These are phyloP conservation scores for Flaveria trinervia DNA, from an alignment of 129 eudicot genomes.

Conservation along the genomic window DNA sequence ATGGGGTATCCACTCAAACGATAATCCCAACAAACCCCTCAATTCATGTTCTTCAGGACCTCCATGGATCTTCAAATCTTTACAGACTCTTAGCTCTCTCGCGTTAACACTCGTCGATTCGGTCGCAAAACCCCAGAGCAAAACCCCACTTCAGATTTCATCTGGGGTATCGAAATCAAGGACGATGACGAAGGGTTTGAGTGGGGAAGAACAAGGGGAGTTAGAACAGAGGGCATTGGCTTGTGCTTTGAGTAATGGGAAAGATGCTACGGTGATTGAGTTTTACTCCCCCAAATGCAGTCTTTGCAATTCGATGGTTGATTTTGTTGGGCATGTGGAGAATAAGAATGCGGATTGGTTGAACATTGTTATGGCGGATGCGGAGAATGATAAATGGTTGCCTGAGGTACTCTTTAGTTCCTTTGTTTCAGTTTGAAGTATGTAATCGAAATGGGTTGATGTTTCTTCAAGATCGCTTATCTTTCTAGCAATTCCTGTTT, in stretches of 20 bases:
- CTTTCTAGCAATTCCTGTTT: background rate
- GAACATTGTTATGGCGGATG: conserved; percentile 92
- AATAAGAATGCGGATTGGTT: conserved; percentile 80
- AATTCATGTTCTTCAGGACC: conserved; percentile 57
- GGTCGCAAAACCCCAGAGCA: conserved; percentile 34
- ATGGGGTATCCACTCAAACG: conserved; percentile 50
- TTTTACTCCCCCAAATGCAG: conserved; percentile 88
- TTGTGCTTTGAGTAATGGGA: conserved; percentile 64
- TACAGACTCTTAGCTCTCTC: conserved; percentile 44
- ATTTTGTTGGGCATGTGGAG: conserved; percentile 72
- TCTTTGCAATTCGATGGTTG: conserved; percentile 75
- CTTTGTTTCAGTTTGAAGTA: conserved; percentile 1
- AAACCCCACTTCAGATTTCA: conserved; percentile 5
- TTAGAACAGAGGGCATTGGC: conserved; percentile 90
- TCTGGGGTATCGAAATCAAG: background rate
- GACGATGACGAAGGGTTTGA: conserved; percentile 37
- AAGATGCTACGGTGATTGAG: conserved; percentile 79
- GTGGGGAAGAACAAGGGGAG: conserved; percentile 68
- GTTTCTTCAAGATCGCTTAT: conserved; percentile 9
- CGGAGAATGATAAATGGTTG: conserved; percentile 86
- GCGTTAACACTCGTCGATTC: conserved; percentile 47
- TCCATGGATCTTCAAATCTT: conserved; percentile 82
- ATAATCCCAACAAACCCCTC: conserved; percentile 31
- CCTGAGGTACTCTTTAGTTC: conserved; percentile 69
- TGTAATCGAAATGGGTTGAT: background rate